Conservation (phyloP, 2,329 filamentous ascomycete genomes). For the Escovopsis sp. region DNA sequence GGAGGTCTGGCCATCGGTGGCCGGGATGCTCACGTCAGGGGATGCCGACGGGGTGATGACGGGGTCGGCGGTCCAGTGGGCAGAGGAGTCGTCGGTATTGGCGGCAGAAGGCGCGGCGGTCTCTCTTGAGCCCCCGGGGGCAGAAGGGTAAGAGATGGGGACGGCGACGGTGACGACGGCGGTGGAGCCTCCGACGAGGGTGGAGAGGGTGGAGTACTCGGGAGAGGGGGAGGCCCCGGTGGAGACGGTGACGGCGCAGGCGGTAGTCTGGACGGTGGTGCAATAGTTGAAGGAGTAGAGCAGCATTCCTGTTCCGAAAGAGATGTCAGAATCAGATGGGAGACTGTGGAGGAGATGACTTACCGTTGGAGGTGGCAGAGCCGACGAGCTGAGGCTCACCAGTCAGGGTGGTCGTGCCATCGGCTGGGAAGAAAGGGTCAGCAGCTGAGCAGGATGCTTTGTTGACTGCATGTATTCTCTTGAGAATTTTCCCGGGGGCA, state of each 20-base stretch:
- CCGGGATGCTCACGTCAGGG: not conserved
- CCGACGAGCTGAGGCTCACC: constrained; percentile 18
- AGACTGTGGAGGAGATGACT: not conserved
- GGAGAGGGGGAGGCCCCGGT: constrained; percentile 10
- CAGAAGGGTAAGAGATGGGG: not conserved
- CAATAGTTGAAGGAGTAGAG: constrained; percentile 23
- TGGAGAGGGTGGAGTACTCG: constrained; percentile 4
- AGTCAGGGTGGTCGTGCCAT: constrained; percentile 14
- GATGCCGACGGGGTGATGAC: not conserved
- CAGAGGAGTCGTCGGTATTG: not conserved
- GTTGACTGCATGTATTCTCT: too few relatives aligned
- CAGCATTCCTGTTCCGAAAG: constrained; percentile 12
- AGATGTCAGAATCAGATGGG: not conserved
- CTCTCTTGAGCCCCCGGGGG: not conserved
- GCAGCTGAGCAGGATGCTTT: constrained; percentile 1
- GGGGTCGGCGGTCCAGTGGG: not conserved
- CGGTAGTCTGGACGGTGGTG: constrained; percentile 19
- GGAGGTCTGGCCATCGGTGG: not conserved
- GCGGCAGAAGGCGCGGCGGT: not conserved
- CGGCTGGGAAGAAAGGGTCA: constrained; percentile 10
- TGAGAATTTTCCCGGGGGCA: too few relatives aligned
- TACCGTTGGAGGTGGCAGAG: constrained; percentile 19
- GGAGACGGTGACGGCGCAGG: constrained; percentile 18
- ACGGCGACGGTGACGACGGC: not conserved
- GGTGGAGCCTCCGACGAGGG: constrained; percentile 1